Percentiles rank a stretch among this genome's conserved stretches.
Evolutionary conservation across 768 basidiomycete genomes (phyloP).

Genomic region (Mycena kentingensis): DNA sequence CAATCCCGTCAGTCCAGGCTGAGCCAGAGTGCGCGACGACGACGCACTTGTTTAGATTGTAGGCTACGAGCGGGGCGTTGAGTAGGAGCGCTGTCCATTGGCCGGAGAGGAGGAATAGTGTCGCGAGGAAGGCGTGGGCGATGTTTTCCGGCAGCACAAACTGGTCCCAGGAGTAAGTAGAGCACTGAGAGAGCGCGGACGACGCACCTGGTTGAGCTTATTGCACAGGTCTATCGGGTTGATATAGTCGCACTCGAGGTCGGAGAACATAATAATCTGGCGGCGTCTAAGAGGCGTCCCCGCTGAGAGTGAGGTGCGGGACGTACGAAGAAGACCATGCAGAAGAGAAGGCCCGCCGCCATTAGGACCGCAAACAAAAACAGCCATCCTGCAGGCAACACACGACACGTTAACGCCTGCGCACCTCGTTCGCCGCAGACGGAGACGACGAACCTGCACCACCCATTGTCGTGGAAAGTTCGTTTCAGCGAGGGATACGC

Average conservation of each 20-base stretch:
- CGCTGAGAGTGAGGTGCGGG: not conserved
- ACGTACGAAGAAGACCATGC: conserved; percentile 99
- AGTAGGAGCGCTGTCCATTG: conserved; percentile 94
- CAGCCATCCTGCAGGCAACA: conserved; percentile 72
- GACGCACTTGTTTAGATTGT: conserved; percentile 91
- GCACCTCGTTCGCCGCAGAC: no score
- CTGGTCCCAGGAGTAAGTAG: conserved; percentile 41
- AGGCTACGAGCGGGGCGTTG: conserved; percentile 86
- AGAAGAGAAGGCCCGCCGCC: conserved; percentile 94
- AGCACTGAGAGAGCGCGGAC: not conserved
- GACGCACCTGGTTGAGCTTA: conserved; percentile 91
- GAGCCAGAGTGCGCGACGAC: not conserved
- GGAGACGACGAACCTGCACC: conserved; percentile 41
- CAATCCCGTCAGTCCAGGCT: conserved; percentile 5
- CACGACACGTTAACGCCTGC: conserved; percentile 1
- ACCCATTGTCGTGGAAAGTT: conserved; percentile 35
- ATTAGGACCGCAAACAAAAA: conserved; percentile 96
- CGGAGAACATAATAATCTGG: conserved; percentile 99
- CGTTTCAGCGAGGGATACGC: conserved; percentile 4
- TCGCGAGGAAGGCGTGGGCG: conserved; percentile 88
- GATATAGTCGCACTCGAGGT: conserved; percentile 99
- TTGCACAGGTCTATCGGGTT: conserved; percentile 99
- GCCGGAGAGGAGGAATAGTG: conserved; percentile 89
- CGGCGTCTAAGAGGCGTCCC: not conserved
- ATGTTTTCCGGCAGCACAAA: conserved; percentile 97